A percentile compares a stretch with the other conserved stretches of the same genome.
phyloP scores from a whole-genome alignment of 2,329 filamentous ascomycete genomes.

The Dothideomycetes sp. region DNA sequence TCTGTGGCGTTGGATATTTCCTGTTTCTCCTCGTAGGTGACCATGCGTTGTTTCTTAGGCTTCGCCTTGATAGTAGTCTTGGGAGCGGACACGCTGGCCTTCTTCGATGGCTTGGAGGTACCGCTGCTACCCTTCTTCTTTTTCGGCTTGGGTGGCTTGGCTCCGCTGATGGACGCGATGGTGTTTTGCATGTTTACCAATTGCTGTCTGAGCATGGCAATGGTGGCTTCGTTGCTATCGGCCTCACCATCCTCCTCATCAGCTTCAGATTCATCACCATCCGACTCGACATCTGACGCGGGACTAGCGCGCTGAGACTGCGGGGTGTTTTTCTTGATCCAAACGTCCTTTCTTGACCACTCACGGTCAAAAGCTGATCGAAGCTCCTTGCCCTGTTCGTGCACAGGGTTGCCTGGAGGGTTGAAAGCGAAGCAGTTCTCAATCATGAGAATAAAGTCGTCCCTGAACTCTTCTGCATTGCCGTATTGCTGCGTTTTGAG shows the following conservation, averaged over 20 bases:
- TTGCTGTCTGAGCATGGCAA: constrained; percentile 63
- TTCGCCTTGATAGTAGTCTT: constrained; percentile 39
- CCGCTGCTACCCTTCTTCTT: constrained; percentile 24
- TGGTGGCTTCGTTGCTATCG: constrained; percentile 32
- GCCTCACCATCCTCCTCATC: constrained; percentile 39
- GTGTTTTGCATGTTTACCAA: constrained; percentile 39
- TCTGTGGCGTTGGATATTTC: constrained; percentile 53
- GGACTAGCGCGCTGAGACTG: constrained; percentile 54
- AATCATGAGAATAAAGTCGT: constrained; percentile 72
- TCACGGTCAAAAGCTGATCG: constrained; percentile 64
- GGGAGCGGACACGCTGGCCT: constrained; percentile 11
- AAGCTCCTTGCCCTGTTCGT: constrained; percentile 58
- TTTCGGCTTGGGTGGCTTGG: constrained; percentile 35
- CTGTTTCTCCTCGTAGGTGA: constrained; percentile 75
- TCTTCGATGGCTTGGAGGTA: constrained; percentile 24
- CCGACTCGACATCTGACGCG: constrained; percentile 58
- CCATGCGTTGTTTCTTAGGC: constrained; percentile 52
- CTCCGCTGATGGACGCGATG: constrained; percentile 31
- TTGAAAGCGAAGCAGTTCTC: constrained; percentile 92
- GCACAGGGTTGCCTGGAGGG: constrained; percentile 62
- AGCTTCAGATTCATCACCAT: constrained; percentile 53
- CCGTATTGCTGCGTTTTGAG: constrained; percentile 69
- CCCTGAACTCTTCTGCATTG: constrained; percentile 74
- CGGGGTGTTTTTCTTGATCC: constrained; percentile 65
- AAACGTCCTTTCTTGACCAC: constrained; percentile 70